Conservation (phyloP, 805 yeast species). For the Candida tallmaniae region DNA sequence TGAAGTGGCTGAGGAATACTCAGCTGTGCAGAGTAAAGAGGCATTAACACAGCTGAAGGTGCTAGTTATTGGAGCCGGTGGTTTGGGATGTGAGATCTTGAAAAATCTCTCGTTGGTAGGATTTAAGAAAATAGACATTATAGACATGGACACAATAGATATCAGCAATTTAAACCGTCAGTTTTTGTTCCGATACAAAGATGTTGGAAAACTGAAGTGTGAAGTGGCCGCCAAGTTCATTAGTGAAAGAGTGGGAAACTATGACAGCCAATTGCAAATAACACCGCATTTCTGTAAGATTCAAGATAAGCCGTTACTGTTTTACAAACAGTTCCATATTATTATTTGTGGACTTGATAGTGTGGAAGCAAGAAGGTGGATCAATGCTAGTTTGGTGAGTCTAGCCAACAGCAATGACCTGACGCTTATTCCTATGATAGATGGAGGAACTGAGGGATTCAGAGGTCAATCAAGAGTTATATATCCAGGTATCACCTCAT, state of each 20-base stretch:
- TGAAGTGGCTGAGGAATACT: conserved; percentile 34
- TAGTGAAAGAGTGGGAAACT: conserved; percentile 32
- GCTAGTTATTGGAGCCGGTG: conserved; percentile 73
- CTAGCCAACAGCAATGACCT: conserved; percentile 48
- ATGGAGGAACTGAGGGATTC: conserved; percentile 95
- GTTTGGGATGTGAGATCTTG: conserved; percentile 76
- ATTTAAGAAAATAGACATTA: conserved; percentile 57
- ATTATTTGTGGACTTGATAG: conserved; percentile 87
- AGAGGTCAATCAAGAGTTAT: conserved; percentile 88
- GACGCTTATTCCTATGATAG: conserved; percentile 53
- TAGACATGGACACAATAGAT: conserved; percentile 83
- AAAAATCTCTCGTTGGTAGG: conserved; percentile 72
- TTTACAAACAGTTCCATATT: conserved; percentile 62
- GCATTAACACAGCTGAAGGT: conserved; percentile 22
- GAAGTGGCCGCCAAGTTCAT: conserved; percentile 60
- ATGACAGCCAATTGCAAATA: conserved; percentile 34
- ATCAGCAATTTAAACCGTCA: conserved; percentile 74
- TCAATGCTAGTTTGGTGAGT: conserved; percentile 62
- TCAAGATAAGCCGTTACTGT: conserved; percentile 52
- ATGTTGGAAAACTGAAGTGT: conserved; percentile 66
- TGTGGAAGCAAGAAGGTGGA: conserved; percentile 88
- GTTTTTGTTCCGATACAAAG: conserved; percentile 57
- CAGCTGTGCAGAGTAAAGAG: conserved; percentile 15
- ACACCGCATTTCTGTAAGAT: conserved; percentile 62
- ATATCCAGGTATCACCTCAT: conserved; percentile 78